A percentile compares a stretch with the other conserved stretches of the same genome.
Conservation (phyloP, 2,329 filamentous ascomycete genomes). For the Trichoderma harzianum region DNA sequence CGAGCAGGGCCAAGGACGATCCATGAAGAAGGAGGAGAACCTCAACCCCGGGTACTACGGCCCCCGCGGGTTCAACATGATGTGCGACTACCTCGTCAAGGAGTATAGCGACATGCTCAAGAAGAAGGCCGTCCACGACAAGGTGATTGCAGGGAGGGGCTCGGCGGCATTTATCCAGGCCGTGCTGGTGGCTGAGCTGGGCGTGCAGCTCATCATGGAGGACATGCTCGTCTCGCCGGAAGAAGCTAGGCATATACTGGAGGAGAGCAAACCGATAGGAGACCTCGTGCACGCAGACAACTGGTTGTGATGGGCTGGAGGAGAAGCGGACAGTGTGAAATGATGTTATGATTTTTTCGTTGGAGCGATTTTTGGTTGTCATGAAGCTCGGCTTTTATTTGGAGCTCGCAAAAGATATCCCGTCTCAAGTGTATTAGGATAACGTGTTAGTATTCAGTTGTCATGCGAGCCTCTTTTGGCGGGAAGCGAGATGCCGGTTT, state of each 20-base stretch:
- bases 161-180: conserved; percentile 67
- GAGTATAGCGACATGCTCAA: conserved; percentile 60
- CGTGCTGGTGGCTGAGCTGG: conserved; percentile 73
- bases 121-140: conserved; percentile 59
- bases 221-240: conserved; percentile 47
- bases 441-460: background rate
- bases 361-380: background rate
- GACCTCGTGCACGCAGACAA: conserved; percentile 63
- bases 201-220: conserved; percentile 53
- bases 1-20: conserved; percentile 56
- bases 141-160: conserved; percentile 63
- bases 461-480: background rate
- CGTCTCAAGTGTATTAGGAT: background rate
- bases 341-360: background rate
- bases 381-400: background rate
- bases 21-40: conserved; percentile 55
- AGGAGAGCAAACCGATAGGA: conserved; percentile 65
- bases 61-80: conserved; percentile 64
- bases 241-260: conserved; percentile 54
- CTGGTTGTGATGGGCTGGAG: conserved; percentile 19
- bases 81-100: conserved; percentile 66
- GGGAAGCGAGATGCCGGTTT: background rate
- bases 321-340: background rate
- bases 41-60: conserved; percentile 82
- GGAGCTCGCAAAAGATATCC: background rate